These are phyloP conservation scores for Sordariomycetes sp. DNA, from an alignment of 2,329 filamentous ascomycete species.

Conservation along the genomic window DNA sequence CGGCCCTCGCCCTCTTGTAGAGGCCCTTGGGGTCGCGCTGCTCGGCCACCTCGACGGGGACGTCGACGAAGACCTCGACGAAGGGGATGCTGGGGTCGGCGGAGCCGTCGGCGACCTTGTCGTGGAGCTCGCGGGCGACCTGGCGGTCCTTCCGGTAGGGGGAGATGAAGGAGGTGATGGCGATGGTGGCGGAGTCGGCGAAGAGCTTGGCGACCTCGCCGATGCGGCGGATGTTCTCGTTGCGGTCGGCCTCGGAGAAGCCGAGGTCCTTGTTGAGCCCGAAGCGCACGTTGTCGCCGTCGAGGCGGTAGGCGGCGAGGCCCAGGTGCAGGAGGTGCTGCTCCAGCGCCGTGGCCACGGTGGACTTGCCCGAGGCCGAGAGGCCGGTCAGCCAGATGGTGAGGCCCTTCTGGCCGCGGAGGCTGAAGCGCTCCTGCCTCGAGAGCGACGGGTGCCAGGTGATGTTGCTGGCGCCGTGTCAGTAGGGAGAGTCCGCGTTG, in stretches of 20 bases:
- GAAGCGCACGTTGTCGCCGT: slow-evolving; percentile 97
- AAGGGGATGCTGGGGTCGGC: slow-evolving; percentile 67
- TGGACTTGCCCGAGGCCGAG: slow-evolving; percentile 93
- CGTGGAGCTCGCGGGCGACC: slow-evolving; percentile 72
- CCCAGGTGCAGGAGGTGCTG: slow-evolving; percentile 87
- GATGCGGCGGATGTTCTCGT: slow-evolving; percentile 96
- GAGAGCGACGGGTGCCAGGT: slow-evolving; percentile 81
- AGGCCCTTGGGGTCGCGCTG: slow-evolving; percentile 93
- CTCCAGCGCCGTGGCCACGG: slow-evolving; percentile 91
- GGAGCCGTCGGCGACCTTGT: slow-evolving; percentile 29
- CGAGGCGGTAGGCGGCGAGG: slow-evolving; percentile 79
- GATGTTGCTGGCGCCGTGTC: slow-evolving; percentile 57
- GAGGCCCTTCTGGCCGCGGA: slow-evolving; percentile 77
- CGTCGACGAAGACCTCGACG: slow-evolving; percentile 87
- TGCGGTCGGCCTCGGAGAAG: slow-evolving; percentile 85
- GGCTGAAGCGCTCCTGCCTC: slow-evolving; percentile 61
- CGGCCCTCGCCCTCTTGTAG: slow-evolving; percentile 92
- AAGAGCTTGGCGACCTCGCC: slow-evolving; percentile 96
- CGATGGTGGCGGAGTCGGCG: slow-evolving; percentile 77
- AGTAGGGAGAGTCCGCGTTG: background rate
- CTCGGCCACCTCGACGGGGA: slow-evolving; percentile 86
- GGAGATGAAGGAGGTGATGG: slow-evolving; percentile 93
- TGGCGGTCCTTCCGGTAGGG: slow-evolving; percentile 83
- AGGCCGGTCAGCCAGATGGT: slow-evolving; percentile 98
- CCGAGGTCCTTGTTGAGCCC: slow-evolving; percentile 96